phyloP scores from a whole-genome alignment of 2,329 filamentous ascomycete genomes.

The Cladosporium sp. region DNA sequence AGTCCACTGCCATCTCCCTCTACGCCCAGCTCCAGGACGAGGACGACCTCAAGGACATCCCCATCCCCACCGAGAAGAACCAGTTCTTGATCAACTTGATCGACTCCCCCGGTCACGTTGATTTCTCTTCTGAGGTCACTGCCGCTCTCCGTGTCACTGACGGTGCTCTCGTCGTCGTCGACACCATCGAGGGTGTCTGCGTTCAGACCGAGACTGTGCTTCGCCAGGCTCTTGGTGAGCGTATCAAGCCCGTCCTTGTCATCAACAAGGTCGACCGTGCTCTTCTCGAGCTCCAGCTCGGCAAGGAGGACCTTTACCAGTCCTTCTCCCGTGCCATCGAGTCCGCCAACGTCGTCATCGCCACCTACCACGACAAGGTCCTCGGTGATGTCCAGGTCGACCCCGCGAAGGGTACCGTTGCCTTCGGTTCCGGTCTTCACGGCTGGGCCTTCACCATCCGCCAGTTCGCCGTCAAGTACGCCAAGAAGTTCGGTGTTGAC shows the following conservation, averaged over 20 bases:
- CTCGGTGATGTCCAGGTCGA: conserved; percentile 99
- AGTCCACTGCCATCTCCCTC: conserved; percentile 98
- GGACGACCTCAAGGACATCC: conserved; percentile 93
- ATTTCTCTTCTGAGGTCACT: conserved; percentile 99
- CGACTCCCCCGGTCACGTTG: conserved; percentile 99
- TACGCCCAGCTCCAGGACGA: conserved; percentile 76
- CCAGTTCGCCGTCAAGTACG: conserved; percentile 92
- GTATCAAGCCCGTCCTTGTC: conserved; percentile 98
- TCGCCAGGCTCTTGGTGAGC: conserved; percentile 97
- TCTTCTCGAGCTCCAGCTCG: conserved; percentile 96
- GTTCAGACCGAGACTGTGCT: conserved; percentile 99
- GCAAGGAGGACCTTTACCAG: conserved; percentile 99
- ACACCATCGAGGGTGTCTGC: conserved; percentile 99
- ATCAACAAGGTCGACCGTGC: conserved; percentile 99
- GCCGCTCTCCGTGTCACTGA: conserved; percentile 99
- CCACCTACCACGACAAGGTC: conserved; percentile 95
- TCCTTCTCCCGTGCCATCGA: conserved; percentile 99
- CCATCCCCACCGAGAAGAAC: conserved; percentile 81
- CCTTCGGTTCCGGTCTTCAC: conserved; percentile 99
- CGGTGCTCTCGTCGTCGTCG: conserved; percentile 98
- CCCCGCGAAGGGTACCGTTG: conserved; percentile 94
- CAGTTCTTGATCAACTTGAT: conserved; percentile 99
- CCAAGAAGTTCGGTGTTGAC: conserved; percentile 99
- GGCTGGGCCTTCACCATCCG: conserved; percentile 99
- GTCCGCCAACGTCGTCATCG: conserved; percentile 99